These are phyloP conservation scores for Chlamydomonas applanata DNA, from an alignment of 139 green algal genomes.

Conservation along the genomic window DNA sequence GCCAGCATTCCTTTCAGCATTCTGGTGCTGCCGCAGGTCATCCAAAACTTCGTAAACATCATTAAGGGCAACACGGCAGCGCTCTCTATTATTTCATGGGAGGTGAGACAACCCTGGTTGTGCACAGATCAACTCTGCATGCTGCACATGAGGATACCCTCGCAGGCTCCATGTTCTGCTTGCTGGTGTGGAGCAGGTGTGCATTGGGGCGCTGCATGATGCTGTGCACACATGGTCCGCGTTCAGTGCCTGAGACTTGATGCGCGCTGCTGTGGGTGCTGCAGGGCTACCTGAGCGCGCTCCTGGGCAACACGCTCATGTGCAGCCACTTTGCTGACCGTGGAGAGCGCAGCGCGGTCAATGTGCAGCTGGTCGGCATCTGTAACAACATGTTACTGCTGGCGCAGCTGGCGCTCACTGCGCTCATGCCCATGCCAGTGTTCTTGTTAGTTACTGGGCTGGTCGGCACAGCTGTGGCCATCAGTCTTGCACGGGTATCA, in stretches of 20 bases:
- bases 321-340: slow-evolving; percentile 71
- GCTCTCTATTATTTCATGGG: slow-evolving; percentile 63
- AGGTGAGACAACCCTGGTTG: too few relatives aligned
- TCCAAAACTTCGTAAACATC: slow-evolving; percentile 69
- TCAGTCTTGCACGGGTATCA: slow-evolving; percentile 22
- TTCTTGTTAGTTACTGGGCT: slow-evolving; percentile 29
- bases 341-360: slow-evolving; percentile 60
- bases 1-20: slow-evolving; percentile 63
- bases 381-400: slow-evolving; percentile 73
- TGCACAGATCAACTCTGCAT: too few relatives aligned
- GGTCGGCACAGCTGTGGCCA: slow-evolving; percentile 9
- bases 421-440: slow-evolving; percentile 41
- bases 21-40: slow-evolving; percentile 71
- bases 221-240: neutral
- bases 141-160: too few relatives aligned
- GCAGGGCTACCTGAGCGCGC: slow-evolving; percentile 58
- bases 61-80: slow-evolving; percentile 43
- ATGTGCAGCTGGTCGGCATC: slow-evolving; percentile 73
- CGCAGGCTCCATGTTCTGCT: too few relatives aligned
- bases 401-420: slow-evolving; percentile 52
- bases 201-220: too few relatives aligned
- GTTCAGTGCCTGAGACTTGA: too few relatives aligned
- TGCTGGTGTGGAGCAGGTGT: too few relatives aligned
- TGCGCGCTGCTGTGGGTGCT: too few relatives aligned
- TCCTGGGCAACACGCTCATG: slow-evolving; percentile 76